phyloP scores from a whole-genome alignment of 768 basidiomycete genomes.

The Kwoniella mangroviensis region DNA sequence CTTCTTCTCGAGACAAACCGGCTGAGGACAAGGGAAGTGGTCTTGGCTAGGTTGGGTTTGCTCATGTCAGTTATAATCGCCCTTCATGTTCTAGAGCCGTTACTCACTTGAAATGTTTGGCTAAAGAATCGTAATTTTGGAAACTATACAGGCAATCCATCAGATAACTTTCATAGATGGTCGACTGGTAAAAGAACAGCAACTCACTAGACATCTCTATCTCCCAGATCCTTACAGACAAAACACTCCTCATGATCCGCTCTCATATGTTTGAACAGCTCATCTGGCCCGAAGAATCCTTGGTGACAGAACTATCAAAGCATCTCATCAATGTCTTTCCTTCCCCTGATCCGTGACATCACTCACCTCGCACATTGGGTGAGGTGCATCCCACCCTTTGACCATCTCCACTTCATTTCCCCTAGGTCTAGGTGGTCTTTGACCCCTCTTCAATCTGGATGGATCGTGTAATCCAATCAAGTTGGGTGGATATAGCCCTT shows the following conservation, averaged over 20 bases:
- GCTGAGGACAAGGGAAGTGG: conserved; percentile 78
- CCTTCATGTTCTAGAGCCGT: neutral
- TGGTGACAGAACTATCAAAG: conserved; percentile 78
- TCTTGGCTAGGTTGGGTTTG: conserved; percentile 63
- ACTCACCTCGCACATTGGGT: conserved; percentile 58
- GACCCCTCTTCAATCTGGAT: conserved; percentile 62
- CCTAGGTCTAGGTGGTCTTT: conserved; percentile 46
- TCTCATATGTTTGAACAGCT: conserved; percentile 90
- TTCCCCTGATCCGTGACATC: neutral
- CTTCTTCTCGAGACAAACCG: conserved; percentile 78
- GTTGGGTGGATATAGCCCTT: conserved; percentile 74
- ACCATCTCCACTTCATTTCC: conserved; percentile 55
- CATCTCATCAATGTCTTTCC: conserved; percentile 9
- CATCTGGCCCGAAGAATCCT: conserved; percentile 91
- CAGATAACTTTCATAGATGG: neutral
- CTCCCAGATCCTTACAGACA: conserved; percentile 80
- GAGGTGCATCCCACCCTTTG: conserved; percentile 54
- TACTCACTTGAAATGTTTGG: conserved; percentile 50
- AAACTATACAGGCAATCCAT: conserved; percentile 63
- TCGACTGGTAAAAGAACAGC: neutral
- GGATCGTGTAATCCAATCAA: conserved; percentile 76
- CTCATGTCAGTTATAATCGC: neutral
- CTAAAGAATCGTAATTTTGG: conserved; percentile 75
- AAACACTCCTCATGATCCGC: conserved; percentile 96
- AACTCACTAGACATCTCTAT: conserved; percentile 83